A percentile compares a stretch with the other conserved stretches of the same genome.
phyloP scores from a whole-genome alignment of 2,329 filamentous ascomycete species.

The Fusarium staphyleae region DNA sequence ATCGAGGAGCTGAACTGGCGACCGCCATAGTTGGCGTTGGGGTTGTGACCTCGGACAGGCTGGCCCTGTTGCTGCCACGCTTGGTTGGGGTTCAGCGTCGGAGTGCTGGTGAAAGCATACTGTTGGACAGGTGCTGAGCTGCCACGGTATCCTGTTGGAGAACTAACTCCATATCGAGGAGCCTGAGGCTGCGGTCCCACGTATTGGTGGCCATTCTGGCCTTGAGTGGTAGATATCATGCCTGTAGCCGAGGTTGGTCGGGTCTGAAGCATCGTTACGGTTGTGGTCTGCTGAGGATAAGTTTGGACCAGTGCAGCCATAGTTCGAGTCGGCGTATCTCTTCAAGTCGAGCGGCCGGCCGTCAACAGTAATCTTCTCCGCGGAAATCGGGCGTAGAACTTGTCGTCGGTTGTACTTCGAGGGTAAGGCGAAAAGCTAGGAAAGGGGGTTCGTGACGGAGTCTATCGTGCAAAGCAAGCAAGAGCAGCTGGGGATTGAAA shows the following conservation, averaged over 20 bases:
- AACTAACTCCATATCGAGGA: slow-evolving; percentile 45
- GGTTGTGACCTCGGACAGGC: slow-evolving; percentile 28
- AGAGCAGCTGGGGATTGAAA: slow-evolving; percentile 17
- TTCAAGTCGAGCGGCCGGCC: slow-evolving; percentile 13
- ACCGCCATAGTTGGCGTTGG: slow-evolving; percentile 39
- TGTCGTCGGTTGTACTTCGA: slow-evolving; percentile 24
- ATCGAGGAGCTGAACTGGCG: slow-evolving; percentile 51
- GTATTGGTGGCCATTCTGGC: slow-evolving; percentile 61
- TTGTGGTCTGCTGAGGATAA: slow-evolving; percentile 76
- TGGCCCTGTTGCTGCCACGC: slow-evolving; percentile 57
- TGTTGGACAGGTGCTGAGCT: slow-evolving; percentile 71
- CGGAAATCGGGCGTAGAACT: slow-evolving; percentile 19
- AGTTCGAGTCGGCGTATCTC: slow-evolving; percentile 47
- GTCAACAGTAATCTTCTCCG: slow-evolving; percentile 30
- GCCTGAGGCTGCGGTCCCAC: slow-evolving; percentile 47
- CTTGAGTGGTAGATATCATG: slow-evolving; percentile 59
- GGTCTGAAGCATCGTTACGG: slow-evolving; percentile 78
- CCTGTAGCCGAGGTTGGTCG: slow-evolving; percentile 64
- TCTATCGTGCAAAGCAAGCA: slow-evolving; percentile 24
- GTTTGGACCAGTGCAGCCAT: slow-evolving; percentile 89
- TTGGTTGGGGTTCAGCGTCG: slow-evolving; percentile 64
- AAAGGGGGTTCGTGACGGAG: slow-evolving; percentile 13
- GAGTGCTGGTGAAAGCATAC: slow-evolving; percentile 78
- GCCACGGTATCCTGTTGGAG: slow-evolving; percentile 60
- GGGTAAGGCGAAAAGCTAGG: not conserved